Evolutionary conservation across 495 filamentous ascomycete species (phyloP), one percentile per base, ranked within the genome.

Genomic region (Aspergillus campestris): DNA sequence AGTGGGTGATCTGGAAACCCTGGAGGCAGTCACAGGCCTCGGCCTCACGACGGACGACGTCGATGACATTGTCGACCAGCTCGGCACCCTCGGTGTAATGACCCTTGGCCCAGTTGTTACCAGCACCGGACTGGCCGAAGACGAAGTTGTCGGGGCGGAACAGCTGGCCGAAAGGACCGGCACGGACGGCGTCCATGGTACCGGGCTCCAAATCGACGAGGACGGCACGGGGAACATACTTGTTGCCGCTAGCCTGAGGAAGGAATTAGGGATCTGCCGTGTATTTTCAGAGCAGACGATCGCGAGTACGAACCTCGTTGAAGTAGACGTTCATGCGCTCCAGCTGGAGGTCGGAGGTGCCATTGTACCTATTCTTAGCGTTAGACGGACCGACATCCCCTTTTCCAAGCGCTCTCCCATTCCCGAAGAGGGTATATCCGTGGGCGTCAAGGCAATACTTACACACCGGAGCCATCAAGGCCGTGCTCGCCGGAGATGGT

Each of bases 251-350:
- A 49, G 88, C 94, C 91, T 97, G 51, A 9, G 39, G 29, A 44
- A 49, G 49, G 31, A 52, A 57, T 53, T 12, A 60, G 44, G 18
- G 42, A 44, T 40, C 30, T 18, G 9, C 14, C 28, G 33, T 41
- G 38, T 15, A 29, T n/a, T 7, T 4, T 6, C 37, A 40, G 11
- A 7, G 18, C 29, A n/a, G 24, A 38, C 31, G 35, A 40, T 31
- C 41, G 7, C 13, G 39, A 31, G 31, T 6, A 69, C 75, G 45
- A 68, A 95, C 91, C 86, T 97, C 88, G 76, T 96, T 99, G 82
- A 99, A 99, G 83, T 99, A 99, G 70, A 99, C 92, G 75, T 90
- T 99, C 91, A 99, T 95, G 63, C 92, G 91, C 84, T 99, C 92
- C 50, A 96, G 79, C 79, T 99, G 92, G 65, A 99, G 89, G 72